Evolutionary conservation across 495 filamentous ascomycete genomes (phyloP).

Genomic region (Terfezia claveryi): DNA sequence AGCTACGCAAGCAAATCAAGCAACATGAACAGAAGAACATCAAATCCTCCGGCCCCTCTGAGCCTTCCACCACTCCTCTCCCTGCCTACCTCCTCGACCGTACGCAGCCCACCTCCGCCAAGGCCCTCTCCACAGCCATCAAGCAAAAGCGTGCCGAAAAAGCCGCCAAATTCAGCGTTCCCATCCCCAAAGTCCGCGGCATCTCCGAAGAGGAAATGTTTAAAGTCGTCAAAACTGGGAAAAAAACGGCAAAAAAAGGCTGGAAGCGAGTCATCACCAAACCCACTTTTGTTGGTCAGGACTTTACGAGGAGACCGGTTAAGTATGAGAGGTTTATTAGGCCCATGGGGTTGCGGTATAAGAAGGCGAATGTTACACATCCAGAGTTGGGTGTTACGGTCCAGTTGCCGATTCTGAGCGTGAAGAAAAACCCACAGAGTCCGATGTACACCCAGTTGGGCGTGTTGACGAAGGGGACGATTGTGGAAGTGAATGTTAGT

Average conservation of each 20-base stretch:
- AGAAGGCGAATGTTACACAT: slow-evolving; percentile 84
- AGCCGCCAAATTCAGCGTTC: slow-evolving; percentile 87
- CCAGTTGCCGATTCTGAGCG: slow-evolving; percentile 74
- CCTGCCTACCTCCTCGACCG: slow-evolving; percentile 83
- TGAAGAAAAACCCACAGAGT: slow-evolving; percentile 97
- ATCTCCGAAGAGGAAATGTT: slow-evolving; percentile 98
- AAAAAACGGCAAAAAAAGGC: slow-evolving; percentile 36
- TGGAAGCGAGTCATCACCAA: slow-evolving; percentile 97
- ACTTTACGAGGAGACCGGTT: slow-evolving; percentile 79
- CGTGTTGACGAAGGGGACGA: slow-evolving; percentile 82
- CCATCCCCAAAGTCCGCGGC: slow-evolving; percentile 80
- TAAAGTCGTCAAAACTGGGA: slow-evolving; percentile 85
- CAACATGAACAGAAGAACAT: slow-evolving; percentile 87
- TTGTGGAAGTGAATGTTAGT: slow-evolving; percentile 87
- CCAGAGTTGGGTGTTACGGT: slow-evolving; percentile 74
- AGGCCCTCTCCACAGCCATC: slow-evolving; percentile 62
- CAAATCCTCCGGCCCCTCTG: slow-evolving; percentile 60
- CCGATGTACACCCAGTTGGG: slow-evolving; percentile 88
- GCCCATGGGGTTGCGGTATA: slow-evolving; percentile 71
- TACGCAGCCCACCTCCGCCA: slow-evolving; percentile 63
- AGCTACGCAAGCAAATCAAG: slow-evolving; percentile 93
- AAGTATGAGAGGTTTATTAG: slow-evolving; percentile 82
- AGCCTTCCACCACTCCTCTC: slow-evolving; percentile 49
- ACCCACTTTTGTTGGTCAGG: slow-evolving; percentile 68
- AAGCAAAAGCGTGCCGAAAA: slow-evolving; percentile 82